Conservation (phyloP, 371 early-diverging fungal genomes). For the Lichtheimia corymbifera region DNA sequence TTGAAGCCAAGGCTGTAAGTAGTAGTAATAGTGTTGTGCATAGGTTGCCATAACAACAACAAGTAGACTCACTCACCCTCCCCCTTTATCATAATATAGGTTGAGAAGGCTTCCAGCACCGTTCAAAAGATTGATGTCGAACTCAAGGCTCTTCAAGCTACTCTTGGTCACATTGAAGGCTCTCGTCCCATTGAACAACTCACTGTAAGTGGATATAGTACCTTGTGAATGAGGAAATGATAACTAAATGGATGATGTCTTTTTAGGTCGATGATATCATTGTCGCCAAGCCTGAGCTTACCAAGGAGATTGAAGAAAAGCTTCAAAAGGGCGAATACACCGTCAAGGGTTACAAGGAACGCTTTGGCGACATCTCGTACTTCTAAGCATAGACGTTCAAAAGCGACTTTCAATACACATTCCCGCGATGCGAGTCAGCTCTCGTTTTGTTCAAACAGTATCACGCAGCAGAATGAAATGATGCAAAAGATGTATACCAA, state of each 20-base stretch:
- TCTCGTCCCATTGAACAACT: slow-evolving; percentile 94
- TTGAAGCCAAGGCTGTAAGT: slow-evolving; percentile 90
- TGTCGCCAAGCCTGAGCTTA: slow-evolving; percentile 91
- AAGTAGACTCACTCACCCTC: not conserved
- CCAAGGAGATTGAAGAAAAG: slow-evolving; percentile 85
- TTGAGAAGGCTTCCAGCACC: slow-evolving; percentile 85
- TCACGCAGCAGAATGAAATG: too few relatives aligned
- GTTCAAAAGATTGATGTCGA: slow-evolving; percentile 84
- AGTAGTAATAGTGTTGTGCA: slow-evolving; percentile 2
- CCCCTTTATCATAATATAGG: slow-evolving; percentile 44
- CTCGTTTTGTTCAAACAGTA: too few relatives aligned
- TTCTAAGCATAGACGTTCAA: slow-evolving; percentile 51
- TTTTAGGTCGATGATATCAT: slow-evolving; percentile 89
- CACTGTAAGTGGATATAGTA: slow-evolving; percentile 59
- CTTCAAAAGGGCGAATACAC: slow-evolving; percentile 90
- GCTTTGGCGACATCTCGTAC: slow-evolving; percentile 80
- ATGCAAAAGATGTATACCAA: too few relatives aligned
- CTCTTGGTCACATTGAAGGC: slow-evolving; percentile 89
- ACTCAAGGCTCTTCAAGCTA: slow-evolving; percentile 85
- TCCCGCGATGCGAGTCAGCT: too few relatives aligned
- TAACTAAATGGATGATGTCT: not conserved
- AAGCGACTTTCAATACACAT: too few relatives aligned
- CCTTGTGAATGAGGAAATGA: not conserved
- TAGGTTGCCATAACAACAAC: not conserved
- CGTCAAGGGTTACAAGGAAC: slow-evolving; percentile 93